These are phyloP conservation scores for Tulasnella sp. DNA, from an alignment of 768 basidiomycete species.

Conservation along the genomic window DNA sequence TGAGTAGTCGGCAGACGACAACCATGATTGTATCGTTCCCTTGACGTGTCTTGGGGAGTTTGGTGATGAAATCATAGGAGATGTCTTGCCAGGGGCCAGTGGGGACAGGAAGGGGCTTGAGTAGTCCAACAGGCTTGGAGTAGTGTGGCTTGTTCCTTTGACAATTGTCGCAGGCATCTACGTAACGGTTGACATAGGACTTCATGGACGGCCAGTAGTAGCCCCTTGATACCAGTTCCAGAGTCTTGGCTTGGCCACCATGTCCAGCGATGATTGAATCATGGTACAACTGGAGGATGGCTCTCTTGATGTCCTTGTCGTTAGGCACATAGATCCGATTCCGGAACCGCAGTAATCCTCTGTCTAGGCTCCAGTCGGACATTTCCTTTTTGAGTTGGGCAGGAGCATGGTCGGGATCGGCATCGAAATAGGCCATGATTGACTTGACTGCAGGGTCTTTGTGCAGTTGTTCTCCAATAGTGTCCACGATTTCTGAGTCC, in stretches of 20 bases:
- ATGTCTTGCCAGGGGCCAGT: conserved; percentile 40
- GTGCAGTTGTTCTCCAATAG: neutral
- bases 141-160: conserved; percentile 35
- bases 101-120: conserved; percentile 40
- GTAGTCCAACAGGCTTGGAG: conserved; percentile 36
- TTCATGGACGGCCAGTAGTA: conserved; percentile 39
- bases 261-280: neutral
- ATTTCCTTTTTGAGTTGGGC: neutral
- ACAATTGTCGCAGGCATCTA: conserved; percentile 40
- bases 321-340: no score
- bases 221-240: conserved; percentile 36
- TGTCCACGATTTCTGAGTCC: neutral
- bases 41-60: no score
- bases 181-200: conserved; percentile 39
- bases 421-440: no score
- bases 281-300: conserved; percentile 8
- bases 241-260: conserved; percentile 37
- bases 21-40: neutral
- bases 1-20: neutral
- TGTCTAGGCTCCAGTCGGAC: neutral
- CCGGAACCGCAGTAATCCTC: neutral
- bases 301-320: neutral
- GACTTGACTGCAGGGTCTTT: no score
- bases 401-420: neutral
- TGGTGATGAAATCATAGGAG: conserved; percentile 29